Percentiles rank a stretch among this genome's conserved stretches.
Conservation (phyloP, 2,329 filamentous ascomycete genomes). For the Claviceps purpurea region DNA sequence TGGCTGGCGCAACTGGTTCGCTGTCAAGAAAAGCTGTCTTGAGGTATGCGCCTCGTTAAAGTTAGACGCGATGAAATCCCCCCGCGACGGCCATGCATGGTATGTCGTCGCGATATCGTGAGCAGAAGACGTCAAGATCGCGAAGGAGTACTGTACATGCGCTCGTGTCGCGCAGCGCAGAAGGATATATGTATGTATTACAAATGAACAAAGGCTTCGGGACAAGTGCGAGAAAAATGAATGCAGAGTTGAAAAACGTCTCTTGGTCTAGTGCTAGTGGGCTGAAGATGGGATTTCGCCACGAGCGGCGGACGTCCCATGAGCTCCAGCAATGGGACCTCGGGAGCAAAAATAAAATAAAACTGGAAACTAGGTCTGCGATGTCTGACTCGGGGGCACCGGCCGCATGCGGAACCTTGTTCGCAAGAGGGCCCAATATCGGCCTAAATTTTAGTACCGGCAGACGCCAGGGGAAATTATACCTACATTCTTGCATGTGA, state of each 20-base stretch:
- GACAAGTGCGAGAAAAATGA: background rate
- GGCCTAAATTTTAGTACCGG: background rate
- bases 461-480: background rate
- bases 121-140: background rate
- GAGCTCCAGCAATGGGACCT: background rate
- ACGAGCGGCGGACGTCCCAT: background rate
- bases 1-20: background rate
- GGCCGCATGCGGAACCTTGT: constrained; percentile 1
- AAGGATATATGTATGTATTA: too few relatives aligned
- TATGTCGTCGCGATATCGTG: background rate
- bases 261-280: background rate
- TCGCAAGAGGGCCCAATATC: background rate
- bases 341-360: background rate
- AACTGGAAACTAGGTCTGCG: background rate
- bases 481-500: background rate
- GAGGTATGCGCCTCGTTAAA: constrained; percentile 2
- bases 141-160: background rate
- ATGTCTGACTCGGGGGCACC: background rate
- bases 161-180: background rate
- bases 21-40: constrained; percentile 3
- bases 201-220: background rate
- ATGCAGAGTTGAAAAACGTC: background rate
- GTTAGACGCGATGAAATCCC: background rate
- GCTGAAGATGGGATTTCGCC: background rate
- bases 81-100: constrained; percentile 5